Conservation (phyloP, 495 filamentous ascomycete genomes). For the Aspergillus asperescens region DNA sequence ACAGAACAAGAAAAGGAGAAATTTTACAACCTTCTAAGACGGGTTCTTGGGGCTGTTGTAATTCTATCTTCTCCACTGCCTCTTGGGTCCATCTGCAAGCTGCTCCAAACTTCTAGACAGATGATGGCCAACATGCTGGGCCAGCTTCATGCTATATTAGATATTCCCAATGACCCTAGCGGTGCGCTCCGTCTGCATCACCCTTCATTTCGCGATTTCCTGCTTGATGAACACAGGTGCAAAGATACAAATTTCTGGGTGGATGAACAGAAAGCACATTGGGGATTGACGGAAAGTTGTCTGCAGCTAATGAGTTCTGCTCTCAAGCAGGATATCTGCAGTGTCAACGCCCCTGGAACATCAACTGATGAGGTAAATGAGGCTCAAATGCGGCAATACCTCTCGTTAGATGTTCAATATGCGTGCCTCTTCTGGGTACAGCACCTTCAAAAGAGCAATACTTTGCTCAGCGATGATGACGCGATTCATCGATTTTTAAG, state of each 20-base stretch:
- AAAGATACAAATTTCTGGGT: neutral
- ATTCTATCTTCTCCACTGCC: neutral
- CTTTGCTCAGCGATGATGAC: slow-evolving; percentile 16
- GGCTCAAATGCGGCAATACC: slow-evolving; percentile 10
- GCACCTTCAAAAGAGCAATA: slow-evolving; percentile 34
- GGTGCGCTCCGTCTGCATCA: slow-evolving; percentile 40
- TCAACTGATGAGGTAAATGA: slow-evolving; percentile 18
- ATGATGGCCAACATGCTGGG: neutral
- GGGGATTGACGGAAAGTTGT: slow-evolving; percentile 8
- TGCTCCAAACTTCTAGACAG: neutral
- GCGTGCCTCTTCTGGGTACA: slow-evolving; percentile 39
- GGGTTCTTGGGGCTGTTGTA: neutral
- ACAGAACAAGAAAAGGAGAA: neutral
- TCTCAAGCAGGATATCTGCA: slow-evolving; percentile 37
- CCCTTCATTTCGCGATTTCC: slow-evolving; percentile 50
- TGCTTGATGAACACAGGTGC: slow-evolving; percentile 26
- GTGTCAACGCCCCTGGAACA: slow-evolving; percentile 21
- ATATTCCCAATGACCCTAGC: slow-evolving; percentile 24
- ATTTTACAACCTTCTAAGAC: neutral
- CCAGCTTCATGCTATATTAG: slow-evolving; percentile 22
- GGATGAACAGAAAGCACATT: neutral
- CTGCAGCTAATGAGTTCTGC: slow-evolving; percentile 25
- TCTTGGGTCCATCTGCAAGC: neutral
- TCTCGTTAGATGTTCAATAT: slow-evolving; percentile 33
- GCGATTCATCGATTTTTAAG: slow-evolving; percentile 22